Conservation (phyloP, 441 rosid genomes). For the Kokia cookei region DNA sequence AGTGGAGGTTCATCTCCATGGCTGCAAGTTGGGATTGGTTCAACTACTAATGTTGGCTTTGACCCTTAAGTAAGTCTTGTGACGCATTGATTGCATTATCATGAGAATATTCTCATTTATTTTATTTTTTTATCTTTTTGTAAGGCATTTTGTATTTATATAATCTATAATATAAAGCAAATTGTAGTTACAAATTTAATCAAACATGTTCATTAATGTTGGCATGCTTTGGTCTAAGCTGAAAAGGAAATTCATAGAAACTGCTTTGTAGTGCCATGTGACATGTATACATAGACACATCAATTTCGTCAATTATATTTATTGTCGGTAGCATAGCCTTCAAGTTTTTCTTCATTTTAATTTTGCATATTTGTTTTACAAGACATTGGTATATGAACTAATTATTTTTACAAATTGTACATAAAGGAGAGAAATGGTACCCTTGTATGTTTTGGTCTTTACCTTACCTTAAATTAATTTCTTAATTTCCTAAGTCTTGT, state of each 20-base stretch:
- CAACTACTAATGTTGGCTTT: constrained; percentile 29
- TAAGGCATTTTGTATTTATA: background rate
- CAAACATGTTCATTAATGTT: constrained; percentile 6
- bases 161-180: constrained; percentile 11
- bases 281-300: background rate
- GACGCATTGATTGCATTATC: background rate
- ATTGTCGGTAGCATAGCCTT: background rate
- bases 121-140: background rate
- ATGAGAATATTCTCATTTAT: background rate
- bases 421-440: background rate
- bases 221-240: background rate
- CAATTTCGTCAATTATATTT: background rate
- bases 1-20: constrained; percentile 61
- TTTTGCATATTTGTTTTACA: background rate
- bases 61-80: constrained; percentile 19
- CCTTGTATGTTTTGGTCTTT: background rate
- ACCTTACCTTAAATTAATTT: background rate
- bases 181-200: constrained; percentile 25
- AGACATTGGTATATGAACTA: background rate
- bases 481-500: background rate
- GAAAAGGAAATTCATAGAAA: background rate
- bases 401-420: background rate
- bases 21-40: constrained; percentile 80
- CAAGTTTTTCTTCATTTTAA: background rate
- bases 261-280: background rate